Evolutionary conservation across 1,284 basidiomycete genomes (phyloP).

Genomic region (Fomes fomentarius): DNA sequence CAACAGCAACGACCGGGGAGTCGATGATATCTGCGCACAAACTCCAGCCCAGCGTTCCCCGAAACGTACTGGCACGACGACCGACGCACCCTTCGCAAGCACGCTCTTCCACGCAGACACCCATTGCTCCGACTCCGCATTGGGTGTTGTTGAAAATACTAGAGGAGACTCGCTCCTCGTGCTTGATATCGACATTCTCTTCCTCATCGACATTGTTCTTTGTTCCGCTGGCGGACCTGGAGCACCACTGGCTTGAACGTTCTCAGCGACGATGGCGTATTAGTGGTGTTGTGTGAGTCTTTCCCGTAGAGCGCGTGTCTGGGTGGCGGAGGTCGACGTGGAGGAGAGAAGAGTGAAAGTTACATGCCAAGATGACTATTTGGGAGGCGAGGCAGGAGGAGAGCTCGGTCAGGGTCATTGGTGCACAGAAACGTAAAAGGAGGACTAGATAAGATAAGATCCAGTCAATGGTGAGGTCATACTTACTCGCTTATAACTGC

Average conservation of each 20-base stretch:
- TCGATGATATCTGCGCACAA: slow-evolving; percentile 73
- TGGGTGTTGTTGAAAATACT: slow-evolving; percentile 34
- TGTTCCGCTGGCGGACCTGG: too few species aligned
- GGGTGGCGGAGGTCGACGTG: not conserved
- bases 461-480: slow-evolving; percentile 16
- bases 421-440: slow-evolving; percentile 19
- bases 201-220: slow-evolving; percentile 32
- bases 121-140: slow-evolving; percentile 59
- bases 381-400: slow-evolving; percentile 4
- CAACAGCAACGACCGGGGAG: slow-evolving; percentile 61
- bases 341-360: slow-evolving; percentile 5
- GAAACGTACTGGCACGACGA: not conserved
- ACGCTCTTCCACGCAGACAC: slow-evolving; percentile 55
- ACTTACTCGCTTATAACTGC: slow-evolving; percentile 4
- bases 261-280: too few species aligned
- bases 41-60: not conserved
- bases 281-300: too few species aligned
- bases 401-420: slow-evolving; percentile 10
- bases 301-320: too few species aligned
- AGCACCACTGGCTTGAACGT: too few species aligned
- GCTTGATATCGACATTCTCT: slow-evolving; percentile 39
- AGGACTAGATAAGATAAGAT: slow-evolving; percentile 31
- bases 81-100: slow-evolving; percentile 53
- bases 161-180: slow-evolving; percentile 35
- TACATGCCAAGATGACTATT: slow-evolving; percentile 22